phyloP scores from a whole-genome alignment of 352 stramenopile species.

The Blastocystis sp. region DNA sequence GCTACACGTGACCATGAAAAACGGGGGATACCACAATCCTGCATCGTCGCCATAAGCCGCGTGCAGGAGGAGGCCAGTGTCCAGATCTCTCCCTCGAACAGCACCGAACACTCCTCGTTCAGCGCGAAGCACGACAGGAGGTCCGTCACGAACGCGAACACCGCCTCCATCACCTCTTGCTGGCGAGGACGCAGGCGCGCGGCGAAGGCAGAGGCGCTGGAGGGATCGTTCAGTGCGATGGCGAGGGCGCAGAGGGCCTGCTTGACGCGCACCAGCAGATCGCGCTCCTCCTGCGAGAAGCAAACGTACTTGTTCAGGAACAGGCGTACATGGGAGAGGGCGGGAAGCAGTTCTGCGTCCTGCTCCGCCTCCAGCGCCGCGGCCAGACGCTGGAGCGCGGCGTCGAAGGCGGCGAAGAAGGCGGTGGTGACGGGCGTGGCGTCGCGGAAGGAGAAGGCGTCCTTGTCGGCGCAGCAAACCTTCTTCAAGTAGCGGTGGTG shows the following conservation, averaged over 20 bases:
- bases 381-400: background rate
- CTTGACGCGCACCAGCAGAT: background rate
- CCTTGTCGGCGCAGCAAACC: background rate
- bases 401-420: background rate
- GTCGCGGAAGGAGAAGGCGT: slow-evolving; percentile 16
- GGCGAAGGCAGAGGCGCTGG: background rate
- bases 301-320: slow-evolving; percentile 30
- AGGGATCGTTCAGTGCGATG: background rate
- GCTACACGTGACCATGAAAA: slow-evolving; percentile 18
- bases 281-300: slow-evolving; percentile 12
- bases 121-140: slow-evolving; percentile 23
- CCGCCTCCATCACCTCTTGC: background rate
- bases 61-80: background rate
- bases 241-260: background rate
- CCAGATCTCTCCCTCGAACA: slow-evolving; percentile 53
- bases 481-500: slow-evolving; percentile 8
- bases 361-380: background rate
- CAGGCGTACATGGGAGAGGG: background rate
- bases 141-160: background rate
- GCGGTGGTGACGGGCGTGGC: background rate
- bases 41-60: background rate
- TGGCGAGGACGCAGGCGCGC: background rate
- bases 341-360: background rate
- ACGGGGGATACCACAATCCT: background rate
- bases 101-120: slow-evolving; percentile 4